phyloP scores from a whole-genome alignment of 371 early-diverging fungal genomes.

The Saksenaea oblongispora region DNA sequence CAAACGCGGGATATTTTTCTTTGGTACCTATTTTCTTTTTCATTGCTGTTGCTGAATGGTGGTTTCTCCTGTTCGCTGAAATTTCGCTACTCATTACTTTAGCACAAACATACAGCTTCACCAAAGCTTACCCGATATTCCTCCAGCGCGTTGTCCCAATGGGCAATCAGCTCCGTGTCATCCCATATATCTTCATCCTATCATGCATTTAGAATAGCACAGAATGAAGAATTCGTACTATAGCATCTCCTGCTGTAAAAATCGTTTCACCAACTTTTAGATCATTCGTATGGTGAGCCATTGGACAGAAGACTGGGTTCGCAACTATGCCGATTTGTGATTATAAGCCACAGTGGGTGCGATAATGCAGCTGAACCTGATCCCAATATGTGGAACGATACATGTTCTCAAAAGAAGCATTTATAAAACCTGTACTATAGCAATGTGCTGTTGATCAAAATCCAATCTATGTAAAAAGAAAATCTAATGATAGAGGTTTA shows the following conservation, averaged over 20 bases:
- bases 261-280: conserved; percentile 18
- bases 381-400: too few relatives aligned
- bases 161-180: conserved; percentile 58
- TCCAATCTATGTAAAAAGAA: too few relatives aligned
- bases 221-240: background rate
- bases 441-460: too few relatives aligned
- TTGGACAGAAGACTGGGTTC: too few relatives aligned
- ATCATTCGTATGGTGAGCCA: background rate
- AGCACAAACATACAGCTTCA: background rate
- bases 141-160: conserved; percentile 61
- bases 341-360: too few relatives aligned
- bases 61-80: background rate
- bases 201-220: background rate
- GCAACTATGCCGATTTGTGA: too few relatives aligned
- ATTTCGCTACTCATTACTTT: background rate
- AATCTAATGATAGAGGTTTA: too few relatives aligned
- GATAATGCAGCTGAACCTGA: too few relatives aligned
- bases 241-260: background rate
- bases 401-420: too few relatives aligned
- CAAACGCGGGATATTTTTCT: background rate
- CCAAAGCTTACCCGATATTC: conserved; percentile 33
- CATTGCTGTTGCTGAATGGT: background rate
- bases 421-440: too few relatives aligned
- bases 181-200: conserved; percentile 58
- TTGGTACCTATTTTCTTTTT: background rate